These are phyloP conservation scores for Phytopythium boreale DNA, from an alignment of 352 stramenopile species.

Conservation along the genomic window DNA sequence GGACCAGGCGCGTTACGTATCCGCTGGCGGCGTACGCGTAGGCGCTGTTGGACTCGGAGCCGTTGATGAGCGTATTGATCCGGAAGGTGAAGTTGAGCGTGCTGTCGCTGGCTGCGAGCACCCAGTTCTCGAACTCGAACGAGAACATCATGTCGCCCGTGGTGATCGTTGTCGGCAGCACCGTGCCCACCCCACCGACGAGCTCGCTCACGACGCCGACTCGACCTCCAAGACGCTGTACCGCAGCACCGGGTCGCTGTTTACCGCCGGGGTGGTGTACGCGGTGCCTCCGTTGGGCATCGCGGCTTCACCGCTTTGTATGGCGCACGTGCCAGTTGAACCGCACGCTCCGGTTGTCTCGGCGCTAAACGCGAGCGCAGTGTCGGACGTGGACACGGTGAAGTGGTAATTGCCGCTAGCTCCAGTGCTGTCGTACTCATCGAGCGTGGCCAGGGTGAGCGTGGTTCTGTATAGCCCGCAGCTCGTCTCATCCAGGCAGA, in stretches of 20 bases:
- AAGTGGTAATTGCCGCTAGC: neutral
- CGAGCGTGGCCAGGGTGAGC: neutral
- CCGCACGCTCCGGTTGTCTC: neutral
- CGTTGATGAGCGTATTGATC: neutral
- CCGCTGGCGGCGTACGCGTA: neutral
- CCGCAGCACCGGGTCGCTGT: neutral
- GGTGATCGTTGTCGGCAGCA: neutral
- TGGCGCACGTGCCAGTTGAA: neutral
- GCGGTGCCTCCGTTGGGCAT: neutral
- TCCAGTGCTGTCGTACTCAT: neutral
- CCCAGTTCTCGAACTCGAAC: slow-evolving; percentile 4
- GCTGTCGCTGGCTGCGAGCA: neutral
- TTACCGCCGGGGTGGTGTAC: neutral
- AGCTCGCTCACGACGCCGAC: neutral
- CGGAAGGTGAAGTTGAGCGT: neutral
- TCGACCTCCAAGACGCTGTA: neutral
- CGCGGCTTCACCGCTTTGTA: neutral
- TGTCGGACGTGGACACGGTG: neutral
- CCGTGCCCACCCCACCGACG: neutral
- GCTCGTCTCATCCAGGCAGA: neutral
- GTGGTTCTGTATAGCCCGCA: neutral
- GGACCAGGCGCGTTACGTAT: neutral
- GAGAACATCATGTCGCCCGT: slow-evolving; percentile 2
- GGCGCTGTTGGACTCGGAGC: neutral
- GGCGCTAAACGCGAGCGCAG: neutral